Conservation (phyloP, 768 basidiomycete genomes). For the Gloeopeniophorella convolvens region DNA sequence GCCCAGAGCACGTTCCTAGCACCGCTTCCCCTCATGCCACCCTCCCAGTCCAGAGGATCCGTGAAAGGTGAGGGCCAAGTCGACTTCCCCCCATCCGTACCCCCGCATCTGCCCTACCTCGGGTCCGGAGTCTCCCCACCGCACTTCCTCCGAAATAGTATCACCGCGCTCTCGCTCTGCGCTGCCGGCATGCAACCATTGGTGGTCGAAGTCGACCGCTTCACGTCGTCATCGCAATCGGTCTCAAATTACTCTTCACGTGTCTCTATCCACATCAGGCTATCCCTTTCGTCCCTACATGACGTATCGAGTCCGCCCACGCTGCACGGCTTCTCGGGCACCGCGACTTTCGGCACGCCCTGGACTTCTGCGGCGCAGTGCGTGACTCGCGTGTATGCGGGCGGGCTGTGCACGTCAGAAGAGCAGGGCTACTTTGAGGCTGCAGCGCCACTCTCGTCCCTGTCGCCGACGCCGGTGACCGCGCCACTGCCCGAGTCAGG, state of each 20-base stretch:
- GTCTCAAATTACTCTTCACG: slow-evolving; percentile 31
- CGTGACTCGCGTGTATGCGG: slow-evolving; percentile 52
- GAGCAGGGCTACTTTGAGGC: slow-evolving; percentile 49
- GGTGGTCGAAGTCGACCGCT: slow-evolving; percentile 54
- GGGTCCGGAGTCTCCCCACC: slow-evolving; percentile 18
- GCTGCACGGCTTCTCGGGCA: slow-evolving; percentile 59
- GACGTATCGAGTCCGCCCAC: slow-evolving; percentile 47
- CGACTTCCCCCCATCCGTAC: slow-evolving; percentile 10
- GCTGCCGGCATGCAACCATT: slow-evolving; percentile 67
- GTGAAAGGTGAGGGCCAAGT: slow-evolving; percentile 16
- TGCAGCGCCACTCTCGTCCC: slow-evolving; percentile 23
- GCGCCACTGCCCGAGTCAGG: slow-evolving; percentile 61
- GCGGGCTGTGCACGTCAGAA: slow-evolving; percentile 43
- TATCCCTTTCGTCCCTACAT: slow-evolving; percentile 50
- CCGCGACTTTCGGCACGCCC: slow-evolving; percentile 45
- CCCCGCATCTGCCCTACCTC: slow-evolving; percentile 13
- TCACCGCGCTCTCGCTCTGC: slow-evolving; percentile 44
- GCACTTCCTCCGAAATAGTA: slow-evolving; percentile 32
- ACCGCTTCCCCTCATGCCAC: slow-evolving; percentile 17
- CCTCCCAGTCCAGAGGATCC: not conserved
- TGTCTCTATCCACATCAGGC: slow-evolving; percentile 48
- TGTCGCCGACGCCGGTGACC: slow-evolving; percentile 30
- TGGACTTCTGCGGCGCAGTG: slow-evolving; percentile 56
- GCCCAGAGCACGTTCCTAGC: slow-evolving; percentile 4
- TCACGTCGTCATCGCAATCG: slow-evolving; percentile 29